Evolutionary conservation across 1,284 basidiomycete species (phyloP).

Genomic region (Trametes sp.): DNA sequence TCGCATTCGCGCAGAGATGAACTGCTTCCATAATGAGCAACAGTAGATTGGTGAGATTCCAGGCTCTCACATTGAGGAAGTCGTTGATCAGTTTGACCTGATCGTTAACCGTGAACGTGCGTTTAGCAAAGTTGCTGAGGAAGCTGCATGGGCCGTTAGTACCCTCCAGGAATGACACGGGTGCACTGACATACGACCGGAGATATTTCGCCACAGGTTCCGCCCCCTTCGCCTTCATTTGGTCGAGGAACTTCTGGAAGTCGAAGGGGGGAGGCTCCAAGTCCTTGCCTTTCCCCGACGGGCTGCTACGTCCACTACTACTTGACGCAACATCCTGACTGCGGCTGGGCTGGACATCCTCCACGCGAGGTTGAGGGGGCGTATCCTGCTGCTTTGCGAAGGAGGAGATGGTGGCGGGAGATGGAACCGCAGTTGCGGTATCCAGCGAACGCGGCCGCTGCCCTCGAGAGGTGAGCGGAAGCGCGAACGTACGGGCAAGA

Average conservation of each 20-base stretch:
- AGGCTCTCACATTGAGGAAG: conserved; percentile 76
- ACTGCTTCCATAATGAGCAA: conserved; percentile 54
- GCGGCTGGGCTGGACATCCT: conserved; percentile 15
- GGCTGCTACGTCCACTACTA: conserved; percentile 37
- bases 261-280: conserved; percentile 65
- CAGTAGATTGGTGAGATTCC: not conserved
- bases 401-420: conserved; percentile 61
- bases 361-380: conserved; percentile 23
- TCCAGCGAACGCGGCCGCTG: conserved; percentile 66
- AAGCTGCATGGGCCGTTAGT: conserved; percentile 61
- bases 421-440: conserved; percentile 55
- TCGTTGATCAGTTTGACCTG: conserved; percentile 95
- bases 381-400: conserved; percentile 60
- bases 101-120: conserved; percentile 88
- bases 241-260: conserved; percentile 89
- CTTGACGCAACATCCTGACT: conserved; percentile 15
- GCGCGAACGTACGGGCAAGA: conserved; percentile 67
- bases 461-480: conserved; percentile 51
- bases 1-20: conserved; percentile 89
- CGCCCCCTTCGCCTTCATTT: conserved; percentile 85
- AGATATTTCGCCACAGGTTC: conserved; percentile 93
- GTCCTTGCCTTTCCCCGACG: conserved; percentile 32
- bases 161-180: conserved; percentile 2
- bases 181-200: conserved; percentile 72
- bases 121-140: conserved; percentile 89